These are phyloP conservation scores for Inga oerstediana DNA, from an alignment of 306 rosid genomes.

Conservation along the genomic window DNA sequence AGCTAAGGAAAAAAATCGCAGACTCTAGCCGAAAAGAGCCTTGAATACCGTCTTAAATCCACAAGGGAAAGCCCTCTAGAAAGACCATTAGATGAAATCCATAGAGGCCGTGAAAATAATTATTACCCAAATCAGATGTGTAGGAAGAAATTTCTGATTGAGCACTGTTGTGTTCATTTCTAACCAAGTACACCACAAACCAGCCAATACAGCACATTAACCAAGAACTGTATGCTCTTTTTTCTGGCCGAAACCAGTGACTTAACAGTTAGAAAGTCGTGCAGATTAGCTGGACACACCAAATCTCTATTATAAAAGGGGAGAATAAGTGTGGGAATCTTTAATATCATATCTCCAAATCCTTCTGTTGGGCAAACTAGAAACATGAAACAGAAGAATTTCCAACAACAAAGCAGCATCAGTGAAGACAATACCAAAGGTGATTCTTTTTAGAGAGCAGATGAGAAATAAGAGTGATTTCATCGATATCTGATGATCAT, in stretches of 20 bases:
- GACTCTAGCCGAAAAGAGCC: background rate
- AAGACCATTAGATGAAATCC: too few relatives aligned
- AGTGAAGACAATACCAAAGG: too few relatives aligned
- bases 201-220: background rate
- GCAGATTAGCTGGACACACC: background rate
- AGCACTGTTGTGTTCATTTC: background rate
- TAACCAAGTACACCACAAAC: background rate
- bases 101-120: background rate
- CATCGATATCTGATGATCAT: background rate
- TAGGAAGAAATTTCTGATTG: background rate
- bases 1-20: background rate
- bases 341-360: background rate
- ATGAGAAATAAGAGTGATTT: background rate
- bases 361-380: background rate
- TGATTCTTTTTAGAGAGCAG: too few relatives aligned
- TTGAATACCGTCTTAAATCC: background rate
- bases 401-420: background rate
- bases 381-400: background rate
- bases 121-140: background rate
- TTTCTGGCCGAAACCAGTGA: background rate
- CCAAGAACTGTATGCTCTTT: too few relatives aligned
- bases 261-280: background rate
- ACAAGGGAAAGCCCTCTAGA: background rate
- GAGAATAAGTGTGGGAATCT: background rate
- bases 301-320: background rate